Conservation (phyloP, 805 yeast species). For the Saccharomycopsis sp. region DNA sequence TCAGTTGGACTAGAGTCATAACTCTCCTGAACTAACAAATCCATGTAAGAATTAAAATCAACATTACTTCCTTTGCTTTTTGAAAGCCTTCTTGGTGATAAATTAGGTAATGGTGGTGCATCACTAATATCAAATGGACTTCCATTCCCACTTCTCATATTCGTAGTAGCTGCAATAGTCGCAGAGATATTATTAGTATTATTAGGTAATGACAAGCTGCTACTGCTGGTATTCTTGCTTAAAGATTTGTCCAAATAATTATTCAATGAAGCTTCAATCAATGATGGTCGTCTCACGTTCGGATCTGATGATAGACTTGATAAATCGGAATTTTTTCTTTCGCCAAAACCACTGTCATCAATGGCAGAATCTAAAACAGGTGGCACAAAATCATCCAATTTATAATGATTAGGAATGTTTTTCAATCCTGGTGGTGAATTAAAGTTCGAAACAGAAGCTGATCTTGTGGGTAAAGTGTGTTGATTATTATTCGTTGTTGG, state of each 20-base stretch:
- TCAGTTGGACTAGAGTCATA: background rate
- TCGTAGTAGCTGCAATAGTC: background rate
- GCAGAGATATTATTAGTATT: background rate
- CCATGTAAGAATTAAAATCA: slow-evolving; percentile 13
- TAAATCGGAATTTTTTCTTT: background rate
- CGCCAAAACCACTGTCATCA: no score
- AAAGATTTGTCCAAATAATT: slow-evolving; percentile 12
- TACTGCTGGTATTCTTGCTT: background rate
- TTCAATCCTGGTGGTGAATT: slow-evolving; percentile 14
- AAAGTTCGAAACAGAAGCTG: background rate
- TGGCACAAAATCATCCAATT: slow-evolving; percentile 18
- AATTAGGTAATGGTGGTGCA: slow-evolving; percentile 7
- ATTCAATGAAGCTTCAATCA: slow-evolving; percentile 18
- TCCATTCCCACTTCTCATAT: background rate
- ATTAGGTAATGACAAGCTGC: no score
- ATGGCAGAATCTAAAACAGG: slow-evolving; percentile 18
- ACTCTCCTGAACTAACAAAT: slow-evolving; percentile 12
- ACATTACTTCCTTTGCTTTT: background rate
- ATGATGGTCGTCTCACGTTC: slow-evolving; percentile 16
- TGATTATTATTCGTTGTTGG: slow-evolving; percentile 1
- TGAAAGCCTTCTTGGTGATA: background rate
- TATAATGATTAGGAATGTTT: slow-evolving; percentile 17
- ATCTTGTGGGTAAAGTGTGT: slow-evolving; percentile 5
- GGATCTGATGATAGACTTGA: slow-evolving; percentile 3
- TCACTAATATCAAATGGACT: slow-evolving; percentile 3